Evolutionary conservation across 2,329 filamentous ascomycete species (phyloP), one percentile per base, ranked within the genome.

Genomic region (Aspergillus sp.): DNA sequence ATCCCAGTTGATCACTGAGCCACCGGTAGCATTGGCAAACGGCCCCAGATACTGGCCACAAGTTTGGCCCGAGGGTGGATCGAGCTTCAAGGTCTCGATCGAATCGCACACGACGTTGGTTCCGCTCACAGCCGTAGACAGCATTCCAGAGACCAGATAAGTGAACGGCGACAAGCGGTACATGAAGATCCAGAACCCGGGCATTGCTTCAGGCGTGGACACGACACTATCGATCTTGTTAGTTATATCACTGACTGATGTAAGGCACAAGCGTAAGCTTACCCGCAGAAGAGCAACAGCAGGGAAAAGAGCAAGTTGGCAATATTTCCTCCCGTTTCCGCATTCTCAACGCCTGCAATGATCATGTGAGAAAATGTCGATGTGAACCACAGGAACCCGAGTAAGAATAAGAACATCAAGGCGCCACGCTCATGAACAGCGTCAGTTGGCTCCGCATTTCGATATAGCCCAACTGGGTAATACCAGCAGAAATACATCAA

Each of bases 401-500:
- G 31, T 13, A 47, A n/a, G 17, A 47, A 36, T 14, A 47, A 10
- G 45, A 47, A 47, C 45, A 47, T 47, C 16, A 47, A 31, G 13
- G 31, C 45, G 5, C 45, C 82, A 2, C 86, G 81, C 44, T 81
- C 77, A 1, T 70, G 61, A 20, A 78, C 69, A 4, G 66, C 36
- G 50, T 76, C 58, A 1, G 71, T 71, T 2, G 66, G 60, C 36
- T 70, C 66, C 1, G 75, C 71, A 55, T 77, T 77, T 29, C 67
- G 62, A 58, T 76, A 75, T 19, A 78, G 64, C 5, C 76, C 75
- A 42, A 86, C 78, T 0, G 83, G 81, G 63, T 88, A 90, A 76
- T 89, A 89, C 76, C 86, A 88, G 63, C 78, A 81, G 1, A 81
- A 79, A 62, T 78, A 91, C 57, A 84, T 80, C 10, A 90, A 65